Conservation (phyloP, 1,284 basidiomycete genomes). For the Polyporus tsugae region DNA sequence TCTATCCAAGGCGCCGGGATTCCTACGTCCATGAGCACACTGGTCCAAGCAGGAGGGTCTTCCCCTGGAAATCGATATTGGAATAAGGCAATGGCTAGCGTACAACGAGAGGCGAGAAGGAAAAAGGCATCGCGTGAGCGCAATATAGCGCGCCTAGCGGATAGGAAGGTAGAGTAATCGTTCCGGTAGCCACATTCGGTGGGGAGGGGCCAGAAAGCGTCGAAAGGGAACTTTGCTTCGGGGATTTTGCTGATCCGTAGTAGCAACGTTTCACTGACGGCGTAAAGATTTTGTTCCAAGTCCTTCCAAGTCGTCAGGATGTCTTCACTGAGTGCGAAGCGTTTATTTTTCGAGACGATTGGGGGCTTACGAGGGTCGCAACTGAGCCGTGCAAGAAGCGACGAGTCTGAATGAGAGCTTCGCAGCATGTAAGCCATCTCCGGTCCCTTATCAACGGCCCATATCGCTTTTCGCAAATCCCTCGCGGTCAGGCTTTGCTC, state of each 20-base stretch:
- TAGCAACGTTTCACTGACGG: background rate
- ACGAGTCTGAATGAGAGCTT: background rate
- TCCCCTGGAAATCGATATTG: background rate
- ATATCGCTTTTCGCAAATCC: background rate
- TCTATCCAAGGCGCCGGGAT: background rate
- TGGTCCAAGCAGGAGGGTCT: background rate
- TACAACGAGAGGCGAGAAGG: background rate
- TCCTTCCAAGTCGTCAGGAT: background rate
- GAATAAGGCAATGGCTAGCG: background rate
- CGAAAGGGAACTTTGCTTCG: background rate
- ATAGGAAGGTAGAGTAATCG: background rate
- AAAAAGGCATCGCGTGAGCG: background rate
- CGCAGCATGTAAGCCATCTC: conserved; percentile 3
- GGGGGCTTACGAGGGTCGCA: background rate
- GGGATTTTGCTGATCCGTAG: background rate
- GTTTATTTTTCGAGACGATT: background rate
- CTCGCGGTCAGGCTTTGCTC: background rate
- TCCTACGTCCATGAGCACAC: background rate
- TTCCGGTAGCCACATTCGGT: background rate
- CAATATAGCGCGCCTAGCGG: background rate
- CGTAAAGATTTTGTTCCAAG: background rate
- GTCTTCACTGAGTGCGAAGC: background rate
- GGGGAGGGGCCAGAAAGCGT: background rate
- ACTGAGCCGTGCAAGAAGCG: background rate
- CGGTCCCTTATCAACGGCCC: background rate